Evolutionary conservation across 257 asterid genomes (phyloP).

Genomic region (Lycium ferocissimum): DNA sequence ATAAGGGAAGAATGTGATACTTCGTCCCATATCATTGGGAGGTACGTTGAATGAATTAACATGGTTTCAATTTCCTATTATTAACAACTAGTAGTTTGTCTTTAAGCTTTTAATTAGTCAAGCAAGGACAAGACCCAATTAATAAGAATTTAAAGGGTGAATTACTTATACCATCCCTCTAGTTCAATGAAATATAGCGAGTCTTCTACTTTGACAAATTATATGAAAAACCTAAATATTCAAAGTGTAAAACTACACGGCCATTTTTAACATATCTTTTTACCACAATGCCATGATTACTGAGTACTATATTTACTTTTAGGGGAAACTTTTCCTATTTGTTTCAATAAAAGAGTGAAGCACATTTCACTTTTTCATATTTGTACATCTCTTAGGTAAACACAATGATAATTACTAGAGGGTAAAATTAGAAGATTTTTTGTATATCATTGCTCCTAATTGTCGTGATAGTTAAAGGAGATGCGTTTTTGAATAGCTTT

Average conservation of each 20-base stretch:
- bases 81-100: background rate
- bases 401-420: background rate
- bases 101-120: constrained; percentile 1
- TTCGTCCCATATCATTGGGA: background rate
- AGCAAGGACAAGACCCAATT: constrained; percentile 8
- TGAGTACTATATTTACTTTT: background rate
- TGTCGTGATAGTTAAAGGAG: background rate
- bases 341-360: background rate
- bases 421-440: background rate
- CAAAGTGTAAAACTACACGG: background rate
- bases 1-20: no score
- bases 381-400: background rate
- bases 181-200: background rate
- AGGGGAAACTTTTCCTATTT: background rate
- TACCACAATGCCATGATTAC: background rate
- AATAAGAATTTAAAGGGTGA: constrained; percentile 6
- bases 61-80: background rate
- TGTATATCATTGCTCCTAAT: background rate
- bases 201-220: background rate
- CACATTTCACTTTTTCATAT: background rate
- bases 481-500: background rate
- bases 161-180: constrained; percentile 15
- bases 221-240: background rate
- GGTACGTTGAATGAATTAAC: background rate
- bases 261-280: background rate